Evolutionary conservation across 352 stramenopile genomes (phyloP), one percentile per base, ranked within the genome.

Genomic region (Ochromonadaceae sp.): DNA sequence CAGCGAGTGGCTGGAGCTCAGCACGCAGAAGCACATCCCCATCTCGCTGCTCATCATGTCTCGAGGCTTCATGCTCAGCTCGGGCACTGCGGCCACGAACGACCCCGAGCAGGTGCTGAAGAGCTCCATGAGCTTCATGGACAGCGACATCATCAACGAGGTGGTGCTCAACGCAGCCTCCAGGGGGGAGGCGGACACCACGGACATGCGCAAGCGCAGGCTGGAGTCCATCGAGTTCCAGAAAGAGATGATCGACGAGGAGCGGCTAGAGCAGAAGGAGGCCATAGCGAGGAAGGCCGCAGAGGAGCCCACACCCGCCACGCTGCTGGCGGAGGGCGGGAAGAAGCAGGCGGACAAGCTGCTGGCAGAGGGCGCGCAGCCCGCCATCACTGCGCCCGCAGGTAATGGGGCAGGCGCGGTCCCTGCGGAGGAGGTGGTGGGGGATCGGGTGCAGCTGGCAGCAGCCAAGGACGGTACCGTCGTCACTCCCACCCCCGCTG

Each of bases 31-130:
- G 72, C 91, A 96, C 76, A 91, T 99, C 12, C 92, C 92, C n/a
- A 90, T 95, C 62, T 94, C 86, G 36, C 79, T 99, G 59, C 79
- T 99, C 41, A 97, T 99, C 67, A 93, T 99, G 86, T 97, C 87
- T 50, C 81, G 91, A 39, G 92, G 87, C 28, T 95, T 98, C 68
- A 97, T 94, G 71, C 85, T 98, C 70, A 88, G 82, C 42, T 78
- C 78, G 22, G 70, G 20, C 22, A 56, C 15, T 48, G 44, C 35
- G 14, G 52, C n/a, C 34, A 59, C 28, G 7, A 15, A 59, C 15
- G 35, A 25, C 20, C 25, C 42, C n/a, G 42, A 65, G 32, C 32
- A 57, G 35, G 57, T 67, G 25, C 67, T 70, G 5, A 12, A 63
- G 87, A 83, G 68, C 74, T 74, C 72, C 38, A 44, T 74, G 68